Conservation (phyloP, 2,329 filamentous ascomycete species). For the Neoascochyta sp. region DNA sequence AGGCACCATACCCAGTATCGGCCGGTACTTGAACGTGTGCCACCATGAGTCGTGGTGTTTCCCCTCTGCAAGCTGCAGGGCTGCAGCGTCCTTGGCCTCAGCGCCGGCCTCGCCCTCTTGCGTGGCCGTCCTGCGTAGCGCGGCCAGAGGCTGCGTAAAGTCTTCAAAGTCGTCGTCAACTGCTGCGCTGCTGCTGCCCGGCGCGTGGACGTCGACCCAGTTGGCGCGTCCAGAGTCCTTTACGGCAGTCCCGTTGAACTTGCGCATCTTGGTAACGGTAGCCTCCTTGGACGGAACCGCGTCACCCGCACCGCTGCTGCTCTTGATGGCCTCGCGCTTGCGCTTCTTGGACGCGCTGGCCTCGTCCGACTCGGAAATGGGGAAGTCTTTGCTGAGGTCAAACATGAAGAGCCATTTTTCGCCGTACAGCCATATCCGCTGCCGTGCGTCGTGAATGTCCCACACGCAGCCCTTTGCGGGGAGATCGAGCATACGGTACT, state of each 20-base stretch:
- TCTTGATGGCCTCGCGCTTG: constrained; percentile 34
- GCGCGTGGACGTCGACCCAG: constrained; percentile 29
- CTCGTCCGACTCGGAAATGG: constrained; percentile 15
- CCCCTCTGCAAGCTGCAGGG: constrained; percentile 16
- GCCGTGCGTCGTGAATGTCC: constrained; percentile 58
- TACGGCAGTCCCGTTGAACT: constrained; percentile 42
- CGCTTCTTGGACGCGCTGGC: constrained; percentile 25
- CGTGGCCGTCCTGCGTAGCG: constrained; percentile 22
- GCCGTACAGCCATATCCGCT: constrained; percentile 81
- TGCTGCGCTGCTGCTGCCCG: constrained; percentile 16
- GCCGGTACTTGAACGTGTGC: constrained; percentile 89
- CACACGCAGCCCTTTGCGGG: constrained; percentile 80
- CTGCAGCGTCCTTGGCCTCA: constrained; percentile 14
- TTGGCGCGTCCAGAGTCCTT: constrained; percentile 19
- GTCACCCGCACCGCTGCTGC: constrained; percentile 54
- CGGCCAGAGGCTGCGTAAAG: constrained; percentile 19
- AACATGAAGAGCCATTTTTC: constrained; percentile 88
- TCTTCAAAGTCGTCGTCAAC: constrained; percentile 39
- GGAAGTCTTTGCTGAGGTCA: constrained; percentile 70
- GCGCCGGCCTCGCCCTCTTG: constrained; percentile 14
- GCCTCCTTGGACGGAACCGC: constrained; percentile 47
- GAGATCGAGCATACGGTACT: constrained; percentile 72
- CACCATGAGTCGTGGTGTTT: constrained; percentile 52
- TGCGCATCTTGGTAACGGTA: constrained; percentile 48
- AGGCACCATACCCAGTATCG: constrained; percentile 74